Base-by-base conservation (phyloP, 2,329 filamentous ascomycete genomes). In the Fusarium sambucinum region DNA sequence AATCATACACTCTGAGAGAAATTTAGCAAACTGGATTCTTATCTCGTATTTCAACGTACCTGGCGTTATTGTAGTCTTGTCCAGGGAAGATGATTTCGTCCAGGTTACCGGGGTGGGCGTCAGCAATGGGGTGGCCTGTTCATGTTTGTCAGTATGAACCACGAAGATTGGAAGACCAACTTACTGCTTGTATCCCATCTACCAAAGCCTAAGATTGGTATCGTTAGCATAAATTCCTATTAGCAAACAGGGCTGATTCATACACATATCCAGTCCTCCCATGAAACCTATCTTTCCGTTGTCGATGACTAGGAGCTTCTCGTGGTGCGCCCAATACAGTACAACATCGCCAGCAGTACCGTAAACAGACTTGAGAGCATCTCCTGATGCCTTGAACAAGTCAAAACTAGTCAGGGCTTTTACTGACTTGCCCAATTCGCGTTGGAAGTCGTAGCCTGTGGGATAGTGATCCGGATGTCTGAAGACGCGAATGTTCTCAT, bases 21-120 rank as follows among this genome's bases (percentile, higher is more conserved):
- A 23, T 6, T 55, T 30, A 62, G 2, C 11, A 55, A 30, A 37
- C 5, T 7, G 6, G 3, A 5, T 2, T 9, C 17, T 13, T 16
- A 1, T 27, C 7, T 16, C 2, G 1, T 6, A 3, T 0, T 16
- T 0, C 6, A 2, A 10, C 11, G 4, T 41, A 47, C 59, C 59
- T 85, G 25, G 93, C 93, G 71, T 97, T 97, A 80, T 97, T 97
- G 82, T 92, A 97, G 74, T 97, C 94, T 76, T 97, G 94, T 1
- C 94, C 94, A 0, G 93, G 92, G 78, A 95, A 97, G 13, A 97
- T 79, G 42, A 92, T 93, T 27, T 87, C 82, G 60, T 93, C 88
- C 25, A 96, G 77, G 76, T 97, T 87, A 5, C 87, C 88, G 0
- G 93, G 93, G 75, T 97, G 94, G 16, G 89, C 90, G 78, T 96